These are phyloP conservation scores for Rhodamnia rubescens DNA, from an alignment of 345 rosid species.

Conservation along the genomic window DNA sequence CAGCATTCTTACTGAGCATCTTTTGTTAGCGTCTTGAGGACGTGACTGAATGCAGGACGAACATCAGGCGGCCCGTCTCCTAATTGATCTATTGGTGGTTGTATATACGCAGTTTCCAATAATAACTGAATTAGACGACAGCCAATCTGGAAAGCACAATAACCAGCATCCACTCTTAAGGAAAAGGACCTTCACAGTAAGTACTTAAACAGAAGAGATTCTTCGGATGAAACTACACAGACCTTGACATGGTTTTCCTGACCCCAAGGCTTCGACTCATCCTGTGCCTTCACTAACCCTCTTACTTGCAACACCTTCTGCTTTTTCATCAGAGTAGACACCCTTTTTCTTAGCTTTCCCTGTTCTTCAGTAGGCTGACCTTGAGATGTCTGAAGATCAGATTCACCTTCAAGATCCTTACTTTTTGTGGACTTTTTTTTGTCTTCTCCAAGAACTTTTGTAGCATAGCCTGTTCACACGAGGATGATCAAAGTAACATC, in stretches of 20 bases:
- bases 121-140: constrained; percentile 74
- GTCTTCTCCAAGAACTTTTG: constrained; percentile 58
- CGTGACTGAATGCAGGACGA: constrained; percentile 88
- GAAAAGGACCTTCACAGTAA: not conserved
- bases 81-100: constrained; percentile 63
- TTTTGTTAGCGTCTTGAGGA: constrained; percentile 39
- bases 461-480: constrained; percentile 56
- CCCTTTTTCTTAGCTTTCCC: constrained; percentile 49
- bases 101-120: constrained; percentile 80
- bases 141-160: constrained; percentile 58
- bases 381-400: constrained; percentile 15
- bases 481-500: not conserved
- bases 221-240: constrained; percentile 6
- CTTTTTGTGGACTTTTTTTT: constrained; percentile 32
- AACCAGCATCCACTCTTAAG: constrained; percentile 7
- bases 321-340: constrained; percentile 48
- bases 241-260: constrained; percentile 90
- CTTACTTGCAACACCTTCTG: constrained; percentile 51
- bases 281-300: constrained; percentile 45
- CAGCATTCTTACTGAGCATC: constrained; percentile 48
- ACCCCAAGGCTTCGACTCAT: constrained; percentile 73
- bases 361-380: constrained; percentile 27
- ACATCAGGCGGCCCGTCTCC: constrained; percentile 76
- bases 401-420: constrained; percentile 12
- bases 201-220: not conserved